Conservation (phyloP, 2,329 filamentous ascomycete genomes). For the Phialophora tarda region DNA sequence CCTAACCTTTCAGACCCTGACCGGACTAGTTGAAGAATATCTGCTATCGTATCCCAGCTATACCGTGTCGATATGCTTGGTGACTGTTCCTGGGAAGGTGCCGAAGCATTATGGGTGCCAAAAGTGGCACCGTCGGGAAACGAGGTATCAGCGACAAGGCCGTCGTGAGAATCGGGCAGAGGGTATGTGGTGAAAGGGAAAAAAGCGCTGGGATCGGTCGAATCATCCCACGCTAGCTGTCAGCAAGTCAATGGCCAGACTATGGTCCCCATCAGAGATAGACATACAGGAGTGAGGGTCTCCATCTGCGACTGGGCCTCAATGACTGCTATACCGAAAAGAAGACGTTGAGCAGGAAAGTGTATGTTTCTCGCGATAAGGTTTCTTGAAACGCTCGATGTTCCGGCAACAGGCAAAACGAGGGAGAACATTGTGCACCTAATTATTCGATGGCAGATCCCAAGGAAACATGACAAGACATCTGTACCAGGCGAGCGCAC, state of each 20-base stretch:
- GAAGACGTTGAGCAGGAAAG: background rate
- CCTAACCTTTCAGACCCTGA: background rate
- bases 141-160: background rate
- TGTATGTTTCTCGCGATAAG: background rate
- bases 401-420: background rate
- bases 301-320: background rate
- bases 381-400: background rate
- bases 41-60: background rate
- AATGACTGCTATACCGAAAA: background rate
- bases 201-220: background rate
- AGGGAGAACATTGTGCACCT: background rate
- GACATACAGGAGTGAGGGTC: background rate
- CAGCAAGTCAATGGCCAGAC: background rate
- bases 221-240: background rate
- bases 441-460: background rate
- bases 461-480: too few relatives aligned
- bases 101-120: background rate
- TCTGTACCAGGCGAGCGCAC: background rate
- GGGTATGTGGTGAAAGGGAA: background rate
- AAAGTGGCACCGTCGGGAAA: background rate
- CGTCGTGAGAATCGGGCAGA: background rate
- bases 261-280: background rate
- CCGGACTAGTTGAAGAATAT: background rate
- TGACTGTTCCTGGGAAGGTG: background rate
- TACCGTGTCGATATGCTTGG: background rate